Evolutionary conservation across 2,329 filamentous ascomycete species (phyloP).

Genomic region (Simplicillium sp.): DNA sequence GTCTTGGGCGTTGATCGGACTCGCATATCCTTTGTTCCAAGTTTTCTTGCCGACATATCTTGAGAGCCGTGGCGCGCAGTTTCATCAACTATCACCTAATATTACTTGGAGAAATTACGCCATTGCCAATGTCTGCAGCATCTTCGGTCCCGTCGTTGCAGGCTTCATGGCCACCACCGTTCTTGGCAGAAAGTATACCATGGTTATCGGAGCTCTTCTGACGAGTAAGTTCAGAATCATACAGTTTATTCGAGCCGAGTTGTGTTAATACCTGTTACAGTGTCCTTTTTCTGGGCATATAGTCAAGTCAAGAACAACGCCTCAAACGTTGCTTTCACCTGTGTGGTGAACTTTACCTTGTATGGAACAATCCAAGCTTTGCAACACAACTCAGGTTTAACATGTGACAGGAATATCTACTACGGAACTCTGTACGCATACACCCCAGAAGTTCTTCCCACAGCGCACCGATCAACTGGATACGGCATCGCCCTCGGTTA

Average conservation of each 20-base stretch:
- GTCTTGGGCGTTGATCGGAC: constrained; percentile 55
- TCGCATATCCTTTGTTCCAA: constrained; percentile 61
- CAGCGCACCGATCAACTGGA: constrained; percentile 47
- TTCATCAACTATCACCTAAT: constrained; percentile 46
- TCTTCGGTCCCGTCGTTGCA: constrained; percentile 55
- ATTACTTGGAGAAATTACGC: constrained; percentile 59
- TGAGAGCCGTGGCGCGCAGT: constrained; percentile 7
- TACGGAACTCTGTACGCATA: constrained; percentile 54
- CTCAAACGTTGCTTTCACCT: constrained; percentile 53
- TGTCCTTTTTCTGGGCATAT: constrained; percentile 44
- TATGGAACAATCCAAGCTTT: too few species aligned
- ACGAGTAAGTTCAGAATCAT: too few species aligned
- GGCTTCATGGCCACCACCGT: constrained; percentile 43
- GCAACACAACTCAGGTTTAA: constrained; percentile 49
- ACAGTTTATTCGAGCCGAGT: too few species aligned
- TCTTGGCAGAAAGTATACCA: constrained; percentile 47
- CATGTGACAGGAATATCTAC: constrained; percentile 53
- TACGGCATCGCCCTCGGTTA: constrained; percentile 30
- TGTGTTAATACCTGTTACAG: too few species aligned
- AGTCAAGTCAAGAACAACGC: constrained; percentile 48
- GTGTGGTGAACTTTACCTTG: not conserved
- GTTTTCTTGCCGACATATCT: constrained; percentile 47
- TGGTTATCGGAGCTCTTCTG: constrained; percentile 50
- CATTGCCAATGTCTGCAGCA: constrained; percentile 51
- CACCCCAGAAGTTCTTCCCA: constrained; percentile 34